Evolutionary conservation across 768 basidiomycete species (phyloP).

Genomic region (Mycena epipterygia): DNA sequence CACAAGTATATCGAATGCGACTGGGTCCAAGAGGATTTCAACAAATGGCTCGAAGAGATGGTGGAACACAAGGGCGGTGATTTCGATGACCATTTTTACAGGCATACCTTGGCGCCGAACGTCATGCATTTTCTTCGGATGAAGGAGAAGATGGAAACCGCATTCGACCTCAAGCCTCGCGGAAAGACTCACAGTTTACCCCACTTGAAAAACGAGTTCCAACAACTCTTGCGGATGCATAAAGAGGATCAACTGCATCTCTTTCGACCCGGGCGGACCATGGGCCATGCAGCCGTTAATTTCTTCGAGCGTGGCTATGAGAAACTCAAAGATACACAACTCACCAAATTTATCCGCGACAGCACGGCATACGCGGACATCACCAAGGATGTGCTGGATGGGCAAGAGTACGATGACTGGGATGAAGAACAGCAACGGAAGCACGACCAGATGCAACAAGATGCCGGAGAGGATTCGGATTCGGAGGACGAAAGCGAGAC

Average conservation of each 20-base stretch:
- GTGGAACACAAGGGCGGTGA: conserved; percentile 12
- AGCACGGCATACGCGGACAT: conserved; percentile 14
- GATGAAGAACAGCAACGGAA: neutral
- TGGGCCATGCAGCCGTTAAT: conserved; percentile 18
- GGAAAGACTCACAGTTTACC: too few species aligned
- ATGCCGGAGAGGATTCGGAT: neutral
- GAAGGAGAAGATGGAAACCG: conserved; percentile 22
- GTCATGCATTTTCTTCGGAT: conserved; percentile 26
- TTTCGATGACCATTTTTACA: conserved; percentile 24
- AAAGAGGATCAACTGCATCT: conserved; percentile 23
- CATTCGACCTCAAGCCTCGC: conserved; percentile 16
- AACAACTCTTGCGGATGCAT: conserved; percentile 16
- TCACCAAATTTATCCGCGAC: conserved; percentile 7
- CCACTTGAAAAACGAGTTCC: conserved; percentile 25
- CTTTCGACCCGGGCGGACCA: conserved; percentile 18
- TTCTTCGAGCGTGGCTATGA: too few species aligned
- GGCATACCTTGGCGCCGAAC: conserved; percentile 23
- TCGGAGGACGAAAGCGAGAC: neutral
- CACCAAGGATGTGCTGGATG: conserved; percentile 1
- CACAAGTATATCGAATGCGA: conserved; percentile 13
- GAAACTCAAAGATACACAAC: neutral
- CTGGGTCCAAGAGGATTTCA: conserved; percentile 35
- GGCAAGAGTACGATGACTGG: neutral
- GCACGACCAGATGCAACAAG: neutral
- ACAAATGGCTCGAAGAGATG: conserved; percentile 33